Percentiles rank a stretch among this genome's conserved stretches.
Evolutionary conservation across 225 moss, liverwort and hornwort genomes (phyloP).

Genomic region (Physcomitrellopsis africana): DNA sequence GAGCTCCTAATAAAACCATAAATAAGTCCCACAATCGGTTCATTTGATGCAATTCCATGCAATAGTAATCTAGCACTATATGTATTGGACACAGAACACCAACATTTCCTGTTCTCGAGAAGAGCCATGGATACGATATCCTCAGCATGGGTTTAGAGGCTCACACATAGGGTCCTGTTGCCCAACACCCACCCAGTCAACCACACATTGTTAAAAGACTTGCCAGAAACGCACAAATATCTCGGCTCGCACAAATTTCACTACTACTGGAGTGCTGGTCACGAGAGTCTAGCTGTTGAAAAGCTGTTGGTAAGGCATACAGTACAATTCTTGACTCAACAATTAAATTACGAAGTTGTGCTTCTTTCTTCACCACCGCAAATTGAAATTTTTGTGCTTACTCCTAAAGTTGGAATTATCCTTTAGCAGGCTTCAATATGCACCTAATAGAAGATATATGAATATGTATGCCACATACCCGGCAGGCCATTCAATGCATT

Average conservation of each 20-base stretch:
- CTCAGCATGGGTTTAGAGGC: constrained; percentile 54
- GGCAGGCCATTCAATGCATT: constrained; percentile 95
- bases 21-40: not conserved
- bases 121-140: constrained; percentile 10
- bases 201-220: constrained; percentile 26
- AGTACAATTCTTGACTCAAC: not conserved
- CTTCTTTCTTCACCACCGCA: not conserved
- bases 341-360: not conserved
- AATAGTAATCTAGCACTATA: not conserved
- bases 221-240: constrained; percentile 13
- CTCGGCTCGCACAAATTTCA: not conserved
- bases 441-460: constrained; percentile 22
- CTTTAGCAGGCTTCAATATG: not conserved
- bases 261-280: not conserved
- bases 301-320: not conserved
- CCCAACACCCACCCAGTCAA: constrained; percentile 42
- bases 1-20: not conserved
- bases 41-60: not conserved
- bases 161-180: constrained; percentile 97
- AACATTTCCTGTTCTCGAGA: constrained; percentile 30
- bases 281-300: constrained; percentile 17
- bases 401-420: not conserved
- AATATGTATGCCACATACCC: constrained; percentile 48
- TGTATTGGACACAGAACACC: constrained; percentile 14
- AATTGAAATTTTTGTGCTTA: not conserved